Base-by-base conservation (phyloP, 1,139 yeast species). In the Debaryomyces subglobosus region DNA sequence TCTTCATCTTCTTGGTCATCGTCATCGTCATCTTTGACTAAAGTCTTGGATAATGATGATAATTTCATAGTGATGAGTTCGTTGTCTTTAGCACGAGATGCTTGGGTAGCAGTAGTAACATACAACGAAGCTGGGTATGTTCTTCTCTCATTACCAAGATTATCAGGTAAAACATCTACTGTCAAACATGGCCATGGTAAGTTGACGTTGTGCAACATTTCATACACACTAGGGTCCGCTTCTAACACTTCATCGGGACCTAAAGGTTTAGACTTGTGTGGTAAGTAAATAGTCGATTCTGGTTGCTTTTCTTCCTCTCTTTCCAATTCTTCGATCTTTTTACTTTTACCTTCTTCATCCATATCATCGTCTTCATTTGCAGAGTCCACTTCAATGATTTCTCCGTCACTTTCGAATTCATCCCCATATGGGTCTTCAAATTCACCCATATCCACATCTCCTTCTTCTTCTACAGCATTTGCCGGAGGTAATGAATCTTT, bases 141-240 rank as follows among this genome's bases (percentile, higher is more conserved):
- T 70, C 96, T 81, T 74, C 99, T 85, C 68, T 91, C 97, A 48
- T 81, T 77, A 8, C 99, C 99, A 49, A 90, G 76, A 46, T 77
- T 73, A 65, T 94, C 99, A 10, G 96, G 96, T 49, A 95, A 71
- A 35, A 94, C 73, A 63, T 94, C 99, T 53, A 95, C 77, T 2
- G 97, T 89, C 62, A 94, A 74, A 70, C 97, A 91, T 18, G 99
- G 98, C 98, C 99, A 94, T 60, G 96, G 96, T 66, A 94, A 75
- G 65, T 89, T 89, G 53, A 94, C 89, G 61, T 89, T 89, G 69
- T 94, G 99, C 51, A 94, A 76, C 98, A 94, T 92, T 62, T 94
- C 96, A 65, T 95, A 94, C 4, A 94, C 97, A 13, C 94, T 77
- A 48, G 96, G 96, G 70, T 94, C 99, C 1, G 99, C 97, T 70